Conservation (phyloP, 2,329 filamentous ascomycete genomes). For the Plectosphaerella sp. region DNA sequence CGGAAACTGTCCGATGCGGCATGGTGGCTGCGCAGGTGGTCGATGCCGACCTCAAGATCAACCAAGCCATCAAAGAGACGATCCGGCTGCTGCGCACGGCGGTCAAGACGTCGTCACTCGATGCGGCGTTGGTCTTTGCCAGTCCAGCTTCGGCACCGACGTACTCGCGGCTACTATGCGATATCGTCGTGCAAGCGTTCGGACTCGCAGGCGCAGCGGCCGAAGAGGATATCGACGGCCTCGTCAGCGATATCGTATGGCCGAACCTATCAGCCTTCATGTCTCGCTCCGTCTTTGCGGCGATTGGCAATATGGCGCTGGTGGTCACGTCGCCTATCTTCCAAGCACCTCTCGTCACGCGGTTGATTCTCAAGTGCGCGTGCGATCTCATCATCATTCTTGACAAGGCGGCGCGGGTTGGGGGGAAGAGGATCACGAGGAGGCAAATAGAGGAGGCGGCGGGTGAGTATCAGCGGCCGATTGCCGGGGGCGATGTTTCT, state of each 20-base stretch:
- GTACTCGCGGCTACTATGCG: constrained; percentile 16
- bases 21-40: constrained; percentile 7
- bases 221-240: constrained; percentile 14
- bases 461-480: neutral
- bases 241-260: constrained; percentile 15
- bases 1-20: neutral
- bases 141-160: constrained; percentile 15
- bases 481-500: neutral
- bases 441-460: neutral
- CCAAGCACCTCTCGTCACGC: constrained; percentile 4
- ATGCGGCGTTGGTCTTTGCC: constrained; percentile 6
- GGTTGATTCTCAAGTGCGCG: constrained; percentile 8
- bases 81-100: constrained; percentile 8
- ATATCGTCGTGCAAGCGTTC: constrained; percentile 17
- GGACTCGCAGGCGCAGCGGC: constrained; percentile 13
- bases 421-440: neutral
- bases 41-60: constrained; percentile 7
- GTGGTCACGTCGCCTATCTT: constrained; percentile 5
- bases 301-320: constrained; percentile 14
- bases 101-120: neutral
- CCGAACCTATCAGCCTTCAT: constrained; percentile 16
- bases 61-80: constrained; percentile 7
- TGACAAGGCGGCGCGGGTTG: neutral
- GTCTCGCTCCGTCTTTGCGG: constrained; percentile 14
- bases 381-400: constrained; percentile 9